phyloP scores from a whole-genome alignment of 2,329 filamentous ascomycete species.

The Fusarium humuli region DNA sequence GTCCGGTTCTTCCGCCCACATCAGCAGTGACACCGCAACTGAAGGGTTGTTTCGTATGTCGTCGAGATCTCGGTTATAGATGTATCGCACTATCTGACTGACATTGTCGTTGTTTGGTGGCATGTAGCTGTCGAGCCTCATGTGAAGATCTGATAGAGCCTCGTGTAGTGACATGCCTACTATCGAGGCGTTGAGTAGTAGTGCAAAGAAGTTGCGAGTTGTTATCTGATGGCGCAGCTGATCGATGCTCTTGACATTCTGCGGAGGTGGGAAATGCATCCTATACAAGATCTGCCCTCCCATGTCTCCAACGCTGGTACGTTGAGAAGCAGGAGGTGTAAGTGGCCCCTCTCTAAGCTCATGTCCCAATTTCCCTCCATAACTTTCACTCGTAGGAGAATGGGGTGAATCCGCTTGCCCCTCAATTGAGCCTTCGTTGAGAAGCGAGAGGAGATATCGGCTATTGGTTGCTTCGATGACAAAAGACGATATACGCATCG shows the following conservation, averaged over 20 bases:
- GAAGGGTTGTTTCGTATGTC: conserved; percentile 72
- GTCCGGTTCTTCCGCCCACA: conserved; percentile 72
- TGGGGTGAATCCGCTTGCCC: conserved; percentile 54
- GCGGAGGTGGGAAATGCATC: conserved; percentile 71
- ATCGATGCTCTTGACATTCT: conserved; percentile 59
- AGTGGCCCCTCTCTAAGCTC: conserved; percentile 30
- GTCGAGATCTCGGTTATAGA: conserved; percentile 69
- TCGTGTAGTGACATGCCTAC: conserved; percentile 73
- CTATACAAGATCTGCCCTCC: conserved; percentile 70
- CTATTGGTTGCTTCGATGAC: conserved; percentile 70
- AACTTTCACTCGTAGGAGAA: conserved; percentile 56
- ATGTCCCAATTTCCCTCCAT: conserved; percentile 49
- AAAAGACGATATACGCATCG: conserved; percentile 68
- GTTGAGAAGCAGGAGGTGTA: conserved; percentile 57
- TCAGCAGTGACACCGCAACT: conserved; percentile 69
- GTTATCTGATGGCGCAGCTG: conserved; percentile 71
- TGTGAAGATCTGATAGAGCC: conserved; percentile 71
- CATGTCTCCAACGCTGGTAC: conserved; percentile 49
- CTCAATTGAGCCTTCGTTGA: conserved; percentile 65
- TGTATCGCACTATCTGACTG: conserved; percentile 70
- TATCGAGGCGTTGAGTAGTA: conserved; percentile 72
- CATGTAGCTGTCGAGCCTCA: conserved; percentile 70
- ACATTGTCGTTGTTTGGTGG: conserved; percentile 67
- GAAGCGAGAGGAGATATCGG: conserved; percentile 62
- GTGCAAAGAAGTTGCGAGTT: conserved; percentile 75